Evolutionary conservation across 768 basidiomycete species (phyloP), one percentile per base, ranked within the genome.

Genomic region (Agaricus subrufescens): DNA sequence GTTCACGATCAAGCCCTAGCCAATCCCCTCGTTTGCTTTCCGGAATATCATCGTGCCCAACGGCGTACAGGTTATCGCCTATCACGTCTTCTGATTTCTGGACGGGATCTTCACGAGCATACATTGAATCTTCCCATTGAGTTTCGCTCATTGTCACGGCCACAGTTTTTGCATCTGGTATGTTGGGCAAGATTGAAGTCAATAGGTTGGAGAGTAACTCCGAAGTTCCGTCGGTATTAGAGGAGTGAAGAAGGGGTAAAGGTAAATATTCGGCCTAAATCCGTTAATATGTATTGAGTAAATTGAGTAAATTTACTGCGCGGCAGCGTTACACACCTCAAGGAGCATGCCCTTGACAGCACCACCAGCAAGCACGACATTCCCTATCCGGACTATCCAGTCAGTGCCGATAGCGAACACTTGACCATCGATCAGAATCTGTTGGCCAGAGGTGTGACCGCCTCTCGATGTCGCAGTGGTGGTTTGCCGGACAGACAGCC

Each of bases 311-410:
- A 39, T 11, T 23, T 62, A 34, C 10, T 30, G 51, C 31, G 63
- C 52, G 39, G 31, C 30, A 39, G 50, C 54, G 46, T 19, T 4
- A 53, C 49, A 57, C 57, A 89, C 90, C 83, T 93, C 90, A 27
- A 93, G 73, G 40, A 93, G 74, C 86, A 93, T 89, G n/a, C 90
- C 90, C 63, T 85, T 89, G 3, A 87, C 75, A 5, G 81, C 82
- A 31, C 89, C 89, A 23, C 89, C 88, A 23, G 86, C 81, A 19
- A 90, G 73, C 43, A 83, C 78, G 38, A 93, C 89, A 67, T 89
- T 89, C 8, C 90, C 90, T 34, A 84, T 82, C 14, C 90, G 79
- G 8, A 93, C 85, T 15, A 91, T 70, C 87, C 91, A 93, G 66
- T 93, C 90, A 37, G 73, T 85, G 1, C 90, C 90, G 52, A 93